Percentiles rank a stretch among this genome's conserved stretches.
Conservation (phyloP, 2,329 filamentous ascomycete species). For the Zymoseptoria brevis region DNA sequence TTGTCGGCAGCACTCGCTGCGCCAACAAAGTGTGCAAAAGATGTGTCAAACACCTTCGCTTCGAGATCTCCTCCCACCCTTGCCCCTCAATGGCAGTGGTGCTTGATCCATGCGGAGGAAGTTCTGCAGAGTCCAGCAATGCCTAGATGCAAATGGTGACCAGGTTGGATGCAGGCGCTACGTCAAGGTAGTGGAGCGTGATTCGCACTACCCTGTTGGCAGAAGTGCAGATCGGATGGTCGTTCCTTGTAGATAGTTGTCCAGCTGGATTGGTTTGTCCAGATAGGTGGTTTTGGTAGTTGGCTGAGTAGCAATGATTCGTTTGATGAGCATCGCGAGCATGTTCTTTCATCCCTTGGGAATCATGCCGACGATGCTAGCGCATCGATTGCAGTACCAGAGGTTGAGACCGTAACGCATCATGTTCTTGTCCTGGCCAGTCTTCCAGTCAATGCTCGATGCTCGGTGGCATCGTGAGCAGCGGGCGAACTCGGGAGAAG, state of each 20-base stretch:
- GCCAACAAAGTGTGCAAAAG: background rate
- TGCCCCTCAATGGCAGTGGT: background rate
- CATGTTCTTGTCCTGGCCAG: slow-evolving; percentile 30
- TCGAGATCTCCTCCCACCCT: background rate
- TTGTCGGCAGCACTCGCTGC: background rate
- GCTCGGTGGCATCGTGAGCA: slow-evolving; percentile 32
- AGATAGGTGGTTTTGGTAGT: background rate
- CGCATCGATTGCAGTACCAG: slow-evolving; percentile 32
- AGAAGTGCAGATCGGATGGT: background rate
- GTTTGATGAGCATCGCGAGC: background rate
- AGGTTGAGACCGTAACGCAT: slow-evolving; percentile 31
- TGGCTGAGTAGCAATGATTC: background rate
- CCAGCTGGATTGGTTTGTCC: background rate
- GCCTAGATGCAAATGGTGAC: background rate
- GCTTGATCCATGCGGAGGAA: background rate
- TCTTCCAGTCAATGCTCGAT: slow-evolving; percentile 26
- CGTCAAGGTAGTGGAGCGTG: background rate
- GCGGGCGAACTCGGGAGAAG: slow-evolving; percentile 22
- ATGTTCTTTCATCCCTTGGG: background rate
- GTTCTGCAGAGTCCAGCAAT: background rate
- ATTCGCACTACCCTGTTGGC: background rate
- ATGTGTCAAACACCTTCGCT: background rate
- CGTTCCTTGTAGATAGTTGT: background rate
- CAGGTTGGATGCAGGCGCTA: background rate
- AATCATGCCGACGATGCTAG: slow-evolving; percentile 28